These are phyloP conservation scores for Salvia hispanica DNA, from an alignment of 257 asterid genomes.

Conservation along the genomic window DNA sequence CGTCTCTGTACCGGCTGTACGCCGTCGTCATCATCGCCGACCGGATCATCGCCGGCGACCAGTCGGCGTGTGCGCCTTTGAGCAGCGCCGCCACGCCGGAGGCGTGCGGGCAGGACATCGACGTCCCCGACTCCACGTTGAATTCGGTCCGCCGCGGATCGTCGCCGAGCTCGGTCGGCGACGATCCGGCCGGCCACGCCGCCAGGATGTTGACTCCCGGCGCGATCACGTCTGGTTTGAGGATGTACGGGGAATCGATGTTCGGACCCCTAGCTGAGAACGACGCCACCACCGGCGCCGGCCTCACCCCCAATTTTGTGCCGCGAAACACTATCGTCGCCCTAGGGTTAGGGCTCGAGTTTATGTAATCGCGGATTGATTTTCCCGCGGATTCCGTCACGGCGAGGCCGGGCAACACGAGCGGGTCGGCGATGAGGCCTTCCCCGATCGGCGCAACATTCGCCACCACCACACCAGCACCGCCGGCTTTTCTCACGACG, in stretches of 20 bases:
- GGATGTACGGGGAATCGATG: constrained; percentile 41
- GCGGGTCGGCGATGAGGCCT: constrained; percentile 82
- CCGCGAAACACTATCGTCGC: constrained; percentile 68
- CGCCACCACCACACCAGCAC: constrained; percentile 70
- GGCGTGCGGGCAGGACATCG: constrained; percentile 93
- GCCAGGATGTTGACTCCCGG: constrained; percentile 94
- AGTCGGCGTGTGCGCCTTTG: constrained; percentile 83
- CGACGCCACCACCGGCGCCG: constrained; percentile 90
- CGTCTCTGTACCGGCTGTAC: constrained; percentile 46
- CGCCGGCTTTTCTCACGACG: constrained; percentile 64
- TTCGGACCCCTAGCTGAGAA: constrained; percentile 88
- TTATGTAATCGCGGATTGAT: constrained; percentile 45
- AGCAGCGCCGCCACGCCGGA: constrained; percentile 85
- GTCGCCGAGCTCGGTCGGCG: constrained; percentile 59
- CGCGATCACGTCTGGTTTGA: constrained; percentile 83
- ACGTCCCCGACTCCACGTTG: constrained; percentile 77
- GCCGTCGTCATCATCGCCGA: constrained; percentile 94
- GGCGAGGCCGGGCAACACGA: constrained; percentile 65
- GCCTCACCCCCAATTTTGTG: constrained; percentile 59
- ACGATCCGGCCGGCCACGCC: constrained; percentile 72
- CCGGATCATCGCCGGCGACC: constrained; percentile 94
- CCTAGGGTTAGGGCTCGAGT: constrained; percentile 50
- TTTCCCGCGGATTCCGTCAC: constrained; percentile 55
- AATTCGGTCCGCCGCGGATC: constrained; percentile 65
- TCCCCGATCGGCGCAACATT: constrained; percentile 80